Conservation (phyloP, 352 stramenopile genomes). For the Peronospora tabacina region DNA sequence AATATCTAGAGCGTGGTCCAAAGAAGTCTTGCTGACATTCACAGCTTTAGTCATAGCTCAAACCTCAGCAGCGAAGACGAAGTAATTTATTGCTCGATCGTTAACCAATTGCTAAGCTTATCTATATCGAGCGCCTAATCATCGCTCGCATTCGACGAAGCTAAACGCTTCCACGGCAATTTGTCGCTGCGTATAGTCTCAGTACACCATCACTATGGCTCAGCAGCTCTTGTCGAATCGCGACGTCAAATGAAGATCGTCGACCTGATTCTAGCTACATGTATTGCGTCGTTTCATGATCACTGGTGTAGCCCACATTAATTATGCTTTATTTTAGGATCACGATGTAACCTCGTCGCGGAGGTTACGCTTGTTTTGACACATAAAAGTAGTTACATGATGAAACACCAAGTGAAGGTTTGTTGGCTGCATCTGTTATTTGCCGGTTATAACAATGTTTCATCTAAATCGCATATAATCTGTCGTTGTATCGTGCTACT, state of each 20-base stretch:
- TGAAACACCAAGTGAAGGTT: constrained; percentile 12
- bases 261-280: too few species aligned
- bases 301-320: constrained; percentile 10
- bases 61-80: too few species aligned
- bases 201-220: constrained; percentile 11
- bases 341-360: neutral
- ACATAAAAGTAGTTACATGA: constrained; percentile 8
- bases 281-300: constrained; percentile 23
- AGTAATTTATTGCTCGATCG: too few species aligned
- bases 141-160: constrained; percentile 63
- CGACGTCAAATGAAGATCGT: too few species aligned
- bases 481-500: neutral
- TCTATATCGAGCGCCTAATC: too few species aligned
- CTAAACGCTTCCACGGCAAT: constrained; percentile 58
- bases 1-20: too few species aligned
- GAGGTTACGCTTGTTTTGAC: neutral
- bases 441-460: neutral
- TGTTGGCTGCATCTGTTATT: neutral
- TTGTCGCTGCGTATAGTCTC: constrained; percentile 27
- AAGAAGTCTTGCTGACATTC: too few species aligned
- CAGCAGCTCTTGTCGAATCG: too few species aligned
- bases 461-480: constrained; percentile 1
- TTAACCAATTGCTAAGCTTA: too few species aligned
- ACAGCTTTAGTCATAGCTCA: too few species aligned
- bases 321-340: neutral